A percentile compares a stretch with the other conserved stretches of the same genome.
Evolutionary conservation across 768 basidiomycete genomes (phyloP).

Genomic region (Russula griseocarnosa): DNA sequence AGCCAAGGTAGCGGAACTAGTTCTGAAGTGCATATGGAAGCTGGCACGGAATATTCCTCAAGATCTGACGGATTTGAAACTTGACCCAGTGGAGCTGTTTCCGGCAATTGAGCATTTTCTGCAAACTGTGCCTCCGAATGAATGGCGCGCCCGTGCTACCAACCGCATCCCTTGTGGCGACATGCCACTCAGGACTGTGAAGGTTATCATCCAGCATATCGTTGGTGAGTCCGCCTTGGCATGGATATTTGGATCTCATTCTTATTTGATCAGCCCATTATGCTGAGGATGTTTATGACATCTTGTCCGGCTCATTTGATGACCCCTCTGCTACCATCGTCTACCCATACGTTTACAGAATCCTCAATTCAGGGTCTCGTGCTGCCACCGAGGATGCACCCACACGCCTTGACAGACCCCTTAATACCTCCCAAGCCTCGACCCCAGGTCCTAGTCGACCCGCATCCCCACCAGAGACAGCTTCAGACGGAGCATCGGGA

Average conservation of each 20-base stretch:
- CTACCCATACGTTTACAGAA: conserved; percentile 91
- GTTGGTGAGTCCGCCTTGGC: conserved; percentile 62
- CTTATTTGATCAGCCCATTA: conserved; percentile 56
- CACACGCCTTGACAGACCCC: conserved; percentile 29
- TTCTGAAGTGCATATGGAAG: conserved; percentile 97
- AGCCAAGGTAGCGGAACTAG: conserved; percentile 86
- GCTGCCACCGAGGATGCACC: conserved; percentile 41
- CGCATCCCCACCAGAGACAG: conserved; percentile 63
- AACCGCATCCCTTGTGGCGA: conserved; percentile 94
- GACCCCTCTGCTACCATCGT: conserved; percentile 97
- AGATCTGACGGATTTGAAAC: conserved; percentile 70
- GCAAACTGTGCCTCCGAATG: conserved; percentile 89
- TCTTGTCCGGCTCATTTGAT: conserved; percentile 86
- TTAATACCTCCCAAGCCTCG: conserved; percentile 44
- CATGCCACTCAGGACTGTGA: conserved; percentile 96
- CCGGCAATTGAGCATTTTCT: conserved; percentile 92
- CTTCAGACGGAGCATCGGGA: conserved; percentile 42
- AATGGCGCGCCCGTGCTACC: conserved; percentile 89
- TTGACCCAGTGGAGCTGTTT: conserved; percentile 87
- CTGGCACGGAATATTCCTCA: conserved; percentile 91
- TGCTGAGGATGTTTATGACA: conserved; percentile 85
- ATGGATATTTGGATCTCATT: conserved; percentile 23
- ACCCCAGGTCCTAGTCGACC: conserved; percentile 67
- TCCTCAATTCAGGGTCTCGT: conserved; percentile 63
- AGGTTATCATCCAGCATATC: conserved; percentile 96